These are phyloP conservation scores for Suillus placidus DNA, from an alignment of 768 basidiomycete species.

Conservation along the genomic window DNA sequence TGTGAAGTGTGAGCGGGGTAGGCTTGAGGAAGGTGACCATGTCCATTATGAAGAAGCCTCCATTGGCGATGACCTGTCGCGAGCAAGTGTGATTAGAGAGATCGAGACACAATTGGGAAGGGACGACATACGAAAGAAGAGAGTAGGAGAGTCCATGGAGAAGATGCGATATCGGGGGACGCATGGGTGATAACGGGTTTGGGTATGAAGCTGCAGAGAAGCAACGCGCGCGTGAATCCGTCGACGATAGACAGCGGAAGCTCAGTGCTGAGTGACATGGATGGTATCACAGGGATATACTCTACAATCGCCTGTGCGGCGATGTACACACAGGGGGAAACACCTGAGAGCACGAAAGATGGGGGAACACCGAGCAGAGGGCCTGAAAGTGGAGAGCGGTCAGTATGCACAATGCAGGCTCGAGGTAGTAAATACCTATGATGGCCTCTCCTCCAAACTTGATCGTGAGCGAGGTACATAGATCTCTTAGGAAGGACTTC, in stretches of 20 bases:
- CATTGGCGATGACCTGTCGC: constrained; percentile 68
- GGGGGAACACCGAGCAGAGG: constrained; percentile 67
- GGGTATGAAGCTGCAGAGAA: constrained; percentile 79
- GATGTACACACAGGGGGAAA: constrained; percentile 63
- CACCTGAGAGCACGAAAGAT: constrained; percentile 78
- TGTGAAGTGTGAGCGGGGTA: constrained; percentile 54
- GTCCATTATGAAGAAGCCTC: constrained; percentile 79
- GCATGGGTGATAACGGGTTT: constrained; percentile 61
- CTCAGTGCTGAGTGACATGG: constrained; percentile 57
- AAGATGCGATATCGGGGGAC: constrained; percentile 54
- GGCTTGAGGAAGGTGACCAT: constrained; percentile 77
- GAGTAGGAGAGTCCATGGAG: constrained; percentile 77
- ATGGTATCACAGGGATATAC: constrained; percentile 57
- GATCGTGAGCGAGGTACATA: constrained; percentile 60
- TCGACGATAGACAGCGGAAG: constrained; percentile 76
- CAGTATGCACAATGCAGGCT: constrained; percentile 1
- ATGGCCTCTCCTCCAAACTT: constrained; percentile 80
- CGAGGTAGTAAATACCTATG: constrained; percentile 43
- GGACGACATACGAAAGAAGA: constrained; percentile 62
- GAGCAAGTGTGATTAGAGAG: background rate
- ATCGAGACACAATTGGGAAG: background rate
- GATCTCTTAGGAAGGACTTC: constrained; percentile 59
- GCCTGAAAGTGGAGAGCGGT: constrained; percentile 39
- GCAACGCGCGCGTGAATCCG: constrained; percentile 74
- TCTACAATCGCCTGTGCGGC: constrained; percentile 63